Base-by-base conservation (phyloP, 257 asterid species). In the Solanum pennellii region DNA sequence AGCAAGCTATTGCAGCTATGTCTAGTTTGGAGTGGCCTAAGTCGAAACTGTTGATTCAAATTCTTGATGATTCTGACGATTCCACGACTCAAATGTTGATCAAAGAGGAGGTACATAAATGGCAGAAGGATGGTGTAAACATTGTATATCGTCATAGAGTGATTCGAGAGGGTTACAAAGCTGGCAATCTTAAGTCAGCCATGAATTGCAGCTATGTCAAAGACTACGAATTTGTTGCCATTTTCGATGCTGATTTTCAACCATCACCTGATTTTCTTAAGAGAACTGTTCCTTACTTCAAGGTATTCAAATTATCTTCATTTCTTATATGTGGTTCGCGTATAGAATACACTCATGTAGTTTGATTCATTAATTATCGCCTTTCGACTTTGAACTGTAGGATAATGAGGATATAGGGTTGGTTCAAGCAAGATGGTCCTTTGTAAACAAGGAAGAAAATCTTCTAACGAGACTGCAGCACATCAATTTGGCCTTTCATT, bases 371-470 rank as follows among this genome's bases (percentile, higher is more conserved):
- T 72, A 15, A 71, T 56, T 83, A 44, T 73, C 8, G 69, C 84
- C 85, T 21, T 86, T 86, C n/a, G 56, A 20, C 4, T 83, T 83
- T 86, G 86, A 16, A 65, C 75, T 93, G 90, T 88, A 96, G 99
- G 99, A 94, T 89, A 96, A 96, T 60, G 98, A 95, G 87, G 98
- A 95, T 35, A 87, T 96, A 68, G 99, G 98, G 52, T 89, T 96
- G 95, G 99, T 96, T 83, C 99, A 96, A 56, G 98, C 99, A 21
- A 92, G 99, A 66, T 96, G 99, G 99, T 95, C 99, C 20, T 96
- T 96, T 75, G 99, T 96, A 83, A 96, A 96, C 93, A 95, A 94
- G 89, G 99, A 95, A 68, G 99, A 96, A 88, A 96, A 96, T 82
- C 92, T 96, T 37, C 92, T 96, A 59, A 96, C 99, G 3, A 91